A percentile compares a stretch with the other conserved stretches of the same genome.
These are phyloP conservation scores for Clarireedia sp. DNA, from an alignment of 2,329 filamentous ascomycete species.

Conservation along the genomic window DNA sequence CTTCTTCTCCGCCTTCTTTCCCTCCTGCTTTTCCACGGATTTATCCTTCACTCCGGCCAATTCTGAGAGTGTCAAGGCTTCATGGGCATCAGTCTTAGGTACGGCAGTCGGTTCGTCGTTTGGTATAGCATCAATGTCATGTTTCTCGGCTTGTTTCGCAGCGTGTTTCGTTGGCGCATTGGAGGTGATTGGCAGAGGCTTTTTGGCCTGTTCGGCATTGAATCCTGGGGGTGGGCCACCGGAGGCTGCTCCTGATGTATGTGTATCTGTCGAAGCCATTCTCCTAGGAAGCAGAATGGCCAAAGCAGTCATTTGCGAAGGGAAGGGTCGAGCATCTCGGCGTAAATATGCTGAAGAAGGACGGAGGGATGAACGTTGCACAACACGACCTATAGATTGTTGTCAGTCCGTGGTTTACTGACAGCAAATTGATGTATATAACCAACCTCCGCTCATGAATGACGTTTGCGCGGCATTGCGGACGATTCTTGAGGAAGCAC, in stretches of 20 bases:
- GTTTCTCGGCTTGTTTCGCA: constrained; percentile 18
- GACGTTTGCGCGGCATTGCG: constrained; percentile 29
- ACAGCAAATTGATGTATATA: constrained; percentile 11
- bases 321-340: constrained; percentile 28
- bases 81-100: constrained; percentile 27
- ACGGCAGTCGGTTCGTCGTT: constrained; percentile 23
- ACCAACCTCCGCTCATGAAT: constrained; percentile 25
- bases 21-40: constrained; percentile 51
- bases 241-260: constrained; percentile 38
- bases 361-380: constrained; percentile 22
- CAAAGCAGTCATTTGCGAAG: constrained; percentile 37
- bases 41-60: constrained; percentile 58
- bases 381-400: constrained; percentile 22
- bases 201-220: constrained; percentile 61
- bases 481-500: constrained; percentile 30
- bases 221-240: constrained; percentile 61
- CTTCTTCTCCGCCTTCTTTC: constrained; percentile 71
- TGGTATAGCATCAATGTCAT: constrained; percentile 23
- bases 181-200: constrained; percentile 40
- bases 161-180: constrained; percentile 24
- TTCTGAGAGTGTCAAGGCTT: constrained; percentile 42
- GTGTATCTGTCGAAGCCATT: constrained; percentile 51
- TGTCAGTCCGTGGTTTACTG: not conserved
- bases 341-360: constrained; percentile 27
- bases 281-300: constrained; percentile 51